Conservation (phyloP, 768 basidiomycete species). For the Guyanaporus albipodus region DNA sequence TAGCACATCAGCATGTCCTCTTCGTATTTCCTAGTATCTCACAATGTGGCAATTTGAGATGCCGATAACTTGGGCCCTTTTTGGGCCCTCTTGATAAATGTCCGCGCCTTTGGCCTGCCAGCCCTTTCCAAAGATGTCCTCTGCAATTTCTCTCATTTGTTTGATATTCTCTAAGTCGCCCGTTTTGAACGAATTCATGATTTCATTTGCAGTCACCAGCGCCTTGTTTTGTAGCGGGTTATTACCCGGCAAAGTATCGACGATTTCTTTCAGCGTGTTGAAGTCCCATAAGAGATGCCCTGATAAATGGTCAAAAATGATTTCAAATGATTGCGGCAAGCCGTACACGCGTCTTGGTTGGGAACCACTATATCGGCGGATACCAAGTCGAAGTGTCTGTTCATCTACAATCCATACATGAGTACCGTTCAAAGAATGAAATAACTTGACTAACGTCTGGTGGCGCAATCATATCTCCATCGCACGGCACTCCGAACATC, state of each 20-base stretch:
- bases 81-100: conserved; percentile 65
- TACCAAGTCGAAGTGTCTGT: conserved; percentile 63
- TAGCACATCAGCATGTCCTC: neutral
- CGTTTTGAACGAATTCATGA: conserved; percentile 84
- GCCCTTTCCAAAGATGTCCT: conserved; percentile 75
- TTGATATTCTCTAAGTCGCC: conserved; percentile 54
- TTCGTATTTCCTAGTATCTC: neutral
- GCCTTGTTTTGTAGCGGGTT: conserved; percentile 81
- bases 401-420: conserved; percentile 47
- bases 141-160: conserved; percentile 65
- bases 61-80: conserved; percentile 68
- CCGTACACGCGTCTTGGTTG: conserved; percentile 63
- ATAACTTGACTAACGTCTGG: conserved; percentile 62
- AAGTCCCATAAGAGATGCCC: conserved; percentile 93
- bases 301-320: conserved; percentile 9
- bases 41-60: conserved; percentile 46
- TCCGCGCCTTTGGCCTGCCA: conserved; percentile 74
- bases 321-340: too few species aligned
- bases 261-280: conserved; percentile 66
- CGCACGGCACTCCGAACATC: conserved; percentile 90
- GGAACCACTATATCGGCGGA: conserved; percentile 95
- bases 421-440: neutral
- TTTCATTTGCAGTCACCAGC: conserved; percentile 68
- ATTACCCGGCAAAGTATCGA: conserved; percentile 73
- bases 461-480: conserved; percentile 76